A percentile compares a stretch with the other conserved stretches of the same genome.
These are phyloP conservation scores for Chlamydomonas sphaeroides DNA, from an alignment of 139 green algal species.

Conservation along the genomic window DNA sequence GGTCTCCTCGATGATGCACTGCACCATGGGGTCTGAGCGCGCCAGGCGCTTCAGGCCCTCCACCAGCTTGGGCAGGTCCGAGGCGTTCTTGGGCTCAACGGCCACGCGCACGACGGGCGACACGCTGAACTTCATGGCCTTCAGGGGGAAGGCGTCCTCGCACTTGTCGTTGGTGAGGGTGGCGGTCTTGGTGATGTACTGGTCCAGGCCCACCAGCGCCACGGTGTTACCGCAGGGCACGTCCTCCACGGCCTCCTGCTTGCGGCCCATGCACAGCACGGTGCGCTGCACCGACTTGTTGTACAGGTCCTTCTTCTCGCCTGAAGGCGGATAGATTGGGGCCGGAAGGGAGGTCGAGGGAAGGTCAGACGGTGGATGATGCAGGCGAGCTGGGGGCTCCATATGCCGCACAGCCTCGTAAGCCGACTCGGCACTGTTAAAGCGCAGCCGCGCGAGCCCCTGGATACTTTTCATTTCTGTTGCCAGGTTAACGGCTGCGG, in stretches of 20 bases:
- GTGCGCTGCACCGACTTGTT: conserved; percentile 99
- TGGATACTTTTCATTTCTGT: no score
- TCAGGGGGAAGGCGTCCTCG: conserved; percentile 95
- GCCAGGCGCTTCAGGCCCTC: conserved; percentile 98
- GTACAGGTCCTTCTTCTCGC: conserved; percentile 99
- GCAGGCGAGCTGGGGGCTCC: no score
- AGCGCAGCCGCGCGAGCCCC: background rate
- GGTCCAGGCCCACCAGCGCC: conserved; percentile 97
- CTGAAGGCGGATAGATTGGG: no score
- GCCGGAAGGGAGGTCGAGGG: no score
- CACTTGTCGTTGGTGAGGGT: conserved; percentile 91
- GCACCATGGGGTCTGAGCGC: conserved; percentile 99
- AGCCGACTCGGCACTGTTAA: no score
- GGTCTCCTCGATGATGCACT: conserved; percentile 98
- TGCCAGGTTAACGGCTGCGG: no score
- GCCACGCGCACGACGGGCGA: conserved; percentile 91
- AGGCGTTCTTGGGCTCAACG: conserved; percentile 89
- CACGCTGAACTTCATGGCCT: conserved; percentile 99
- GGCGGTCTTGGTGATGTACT: conserved; percentile 99
- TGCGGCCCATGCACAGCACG: conserved; percentile 98
- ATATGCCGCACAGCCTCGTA: no score
- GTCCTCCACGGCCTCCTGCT: conserved; percentile 98
- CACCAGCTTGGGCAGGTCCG: conserved; percentile 99
- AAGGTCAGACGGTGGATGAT: no score
- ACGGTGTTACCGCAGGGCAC: conserved; percentile 99